Conservation (phyloP, 371 early-diverging fungal genomes). For the Mortierella sp. region DNA sequence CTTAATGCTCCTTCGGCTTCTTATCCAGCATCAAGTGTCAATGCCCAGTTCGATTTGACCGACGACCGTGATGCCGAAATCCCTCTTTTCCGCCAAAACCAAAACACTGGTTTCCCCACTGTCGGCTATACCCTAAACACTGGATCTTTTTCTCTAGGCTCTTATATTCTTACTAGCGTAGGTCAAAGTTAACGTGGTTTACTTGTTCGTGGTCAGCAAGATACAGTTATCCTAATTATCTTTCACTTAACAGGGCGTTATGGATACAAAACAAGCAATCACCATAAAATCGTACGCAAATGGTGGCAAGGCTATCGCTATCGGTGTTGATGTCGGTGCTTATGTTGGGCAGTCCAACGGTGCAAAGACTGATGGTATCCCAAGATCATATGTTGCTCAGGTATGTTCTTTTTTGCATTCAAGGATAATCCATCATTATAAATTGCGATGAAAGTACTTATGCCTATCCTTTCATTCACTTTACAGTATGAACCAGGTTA, state of each 20-base stretch:
- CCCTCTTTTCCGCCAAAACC: not conserved
- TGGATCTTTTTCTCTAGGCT: not conserved
- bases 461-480: not conserved
- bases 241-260: not conserved
- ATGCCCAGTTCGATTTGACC: slow-evolving; percentile 28
- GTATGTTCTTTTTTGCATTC: slow-evolving; percentile 1
- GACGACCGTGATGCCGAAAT: slow-evolving; percentile 22
- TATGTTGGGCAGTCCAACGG: slow-evolving; percentile 34
- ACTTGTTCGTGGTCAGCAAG: not conserved
- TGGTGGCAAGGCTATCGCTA: slow-evolving; percentile 30
- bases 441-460: not conserved
- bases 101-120: not conserved
- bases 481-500: slow-evolving; percentile 41
- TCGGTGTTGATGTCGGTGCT: slow-evolving; percentile 33
- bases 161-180: not conserved
- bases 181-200: not conserved
- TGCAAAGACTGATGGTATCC: slow-evolving; percentile 29
- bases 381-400: slow-evolving; percentile 25
- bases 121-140: not conserved
- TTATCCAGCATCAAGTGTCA: slow-evolving; percentile 19
- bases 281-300: slow-evolving; percentile 19
- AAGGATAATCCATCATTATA: not conserved
- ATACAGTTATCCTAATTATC: not conserved
- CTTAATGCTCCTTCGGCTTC: slow-evolving; percentile 15
- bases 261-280: slow-evolving; percentile 11